Conservation (phyloP, 176 grass and related monocot species). For the Ananas comosus region DNA sequence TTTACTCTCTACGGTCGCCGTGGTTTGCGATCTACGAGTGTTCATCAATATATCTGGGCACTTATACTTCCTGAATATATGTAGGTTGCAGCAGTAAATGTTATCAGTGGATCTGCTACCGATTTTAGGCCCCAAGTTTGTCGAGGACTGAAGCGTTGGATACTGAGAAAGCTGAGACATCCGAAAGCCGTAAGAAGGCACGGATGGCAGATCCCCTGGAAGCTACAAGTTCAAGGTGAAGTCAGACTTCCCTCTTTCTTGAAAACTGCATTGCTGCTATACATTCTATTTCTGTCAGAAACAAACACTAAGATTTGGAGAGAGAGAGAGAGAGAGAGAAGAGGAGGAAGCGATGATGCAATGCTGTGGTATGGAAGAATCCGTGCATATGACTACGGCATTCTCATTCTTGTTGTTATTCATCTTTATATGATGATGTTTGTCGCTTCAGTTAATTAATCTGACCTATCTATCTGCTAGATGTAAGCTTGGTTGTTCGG, state of each 20-base stretch:
- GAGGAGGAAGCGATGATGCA: too few species aligned
- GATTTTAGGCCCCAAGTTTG: slow-evolving; percentile 29
- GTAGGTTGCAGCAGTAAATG: slow-evolving; percentile 20
- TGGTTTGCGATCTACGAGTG: too few species aligned
- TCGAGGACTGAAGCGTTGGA: slow-evolving; percentile 32
- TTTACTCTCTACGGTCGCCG: too few species aligned
- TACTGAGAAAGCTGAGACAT: slow-evolving; percentile 36
- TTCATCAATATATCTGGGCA: neutral
- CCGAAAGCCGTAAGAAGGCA: slow-evolving; percentile 37
- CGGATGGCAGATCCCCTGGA: slow-evolving; percentile 32
- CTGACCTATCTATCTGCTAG: too few species aligned
- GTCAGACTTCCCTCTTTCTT: slow-evolving; percentile 16
- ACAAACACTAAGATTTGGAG: too few species aligned
- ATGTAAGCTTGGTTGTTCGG: too few species aligned
- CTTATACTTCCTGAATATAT: neutral
- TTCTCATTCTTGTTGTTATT: too few species aligned
- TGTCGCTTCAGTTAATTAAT: neutral
- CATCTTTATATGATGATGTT: neutral
- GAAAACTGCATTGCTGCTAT: slow-evolving; percentile 9
- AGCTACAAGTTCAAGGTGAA: slow-evolving; percentile 25
- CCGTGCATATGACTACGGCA: too few species aligned
- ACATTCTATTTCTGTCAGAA: too few species aligned
- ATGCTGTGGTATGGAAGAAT: too few species aligned
- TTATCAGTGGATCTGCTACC: slow-evolving; percentile 4
- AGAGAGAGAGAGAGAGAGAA: too few species aligned